Evolutionary conservation across 1,139 yeast genomes (phyloP), one percentile per base, ranked within the genome.

Genomic region (Sugiyamaella sp.): DNA sequence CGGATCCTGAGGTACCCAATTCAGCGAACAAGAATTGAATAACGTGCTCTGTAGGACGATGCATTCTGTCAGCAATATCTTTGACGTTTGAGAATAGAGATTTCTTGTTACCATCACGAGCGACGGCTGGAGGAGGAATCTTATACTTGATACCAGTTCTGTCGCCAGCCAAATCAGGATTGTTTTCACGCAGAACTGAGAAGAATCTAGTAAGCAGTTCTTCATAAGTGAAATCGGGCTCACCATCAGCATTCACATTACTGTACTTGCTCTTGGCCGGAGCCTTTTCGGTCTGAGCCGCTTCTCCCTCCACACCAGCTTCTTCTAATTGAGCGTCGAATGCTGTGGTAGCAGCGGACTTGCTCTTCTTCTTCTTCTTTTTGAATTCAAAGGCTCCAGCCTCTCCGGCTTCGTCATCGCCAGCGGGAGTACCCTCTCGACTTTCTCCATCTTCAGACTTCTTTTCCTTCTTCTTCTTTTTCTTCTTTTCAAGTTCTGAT

Each of bases 1-100:
- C 93, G 56, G 98, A 91, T 70, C 99, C 99, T 2, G 98, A 89
- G 21, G 99, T 93, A 84, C 99, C 99, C 81, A 93, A 80, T 78
- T 93, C 99, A 1, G 99, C 98, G 74, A 93, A 95, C 74, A 93
- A 77, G 75, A 88, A 93, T 77, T 90, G 97, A 72, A 91, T 93
- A 63, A 93, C 85, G 76, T 95, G 99, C 68, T 93, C 99, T 63
- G 97, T 95, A 55, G 91, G 89, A 78, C 99, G 86, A 75, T 91
- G 97, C 78, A 93, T 81, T 57, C 91, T 93, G 65, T 89, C 89
- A 61, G 97, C 83, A 64, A 93, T 93, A 68, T 89, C 97, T 77
- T 91, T 96, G 61, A 93, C 91, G 73, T 93, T 93, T 66, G 97
- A 91, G 72, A 95, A 93, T 68, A 91, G 82, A 8, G 99, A 89